Evolutionary conservation across 2,329 filamentous ascomycete species (phyloP).

Genomic region (Aspergillus brasiliensis): DNA sequence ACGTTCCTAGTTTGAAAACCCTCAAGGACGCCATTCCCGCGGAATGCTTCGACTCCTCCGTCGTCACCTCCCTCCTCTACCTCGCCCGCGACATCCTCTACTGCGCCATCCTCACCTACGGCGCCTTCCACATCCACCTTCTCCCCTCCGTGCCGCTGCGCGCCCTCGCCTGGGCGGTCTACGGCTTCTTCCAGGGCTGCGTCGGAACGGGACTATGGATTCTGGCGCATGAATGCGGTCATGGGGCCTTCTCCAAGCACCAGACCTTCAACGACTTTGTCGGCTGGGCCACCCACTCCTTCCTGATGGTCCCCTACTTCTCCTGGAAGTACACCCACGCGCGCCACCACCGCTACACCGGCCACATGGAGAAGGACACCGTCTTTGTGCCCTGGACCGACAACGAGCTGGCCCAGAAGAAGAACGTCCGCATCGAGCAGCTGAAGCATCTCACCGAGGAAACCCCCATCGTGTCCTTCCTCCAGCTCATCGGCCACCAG

Average conservation of each 20-base stretch:
- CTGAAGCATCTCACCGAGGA: conserved; percentile 59
- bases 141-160: conserved; percentile 51
- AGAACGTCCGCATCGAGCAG: conserved; percentile 53
- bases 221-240: conserved; percentile 70
- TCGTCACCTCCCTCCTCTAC: conserved; percentile 56
- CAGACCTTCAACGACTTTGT: conserved; percentile 60
- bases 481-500: conserved; percentile 63
- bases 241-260: conserved; percentile 66
- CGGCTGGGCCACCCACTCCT: conserved; percentile 67
- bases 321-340: conserved; percentile 72
- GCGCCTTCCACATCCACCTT: conserved; percentile 57
- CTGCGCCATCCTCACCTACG: conserved; percentile 52
- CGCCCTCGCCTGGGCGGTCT: conserved; percentile 56
- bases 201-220: conserved; percentile 71
- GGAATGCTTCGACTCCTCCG: conserved; percentile 63
- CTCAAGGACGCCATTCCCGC: conserved; percentile 57
- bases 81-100: conserved; percentile 59
- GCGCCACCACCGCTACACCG: conserved; percentile 69
- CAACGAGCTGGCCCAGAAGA: conserved; percentile 34
- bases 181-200: conserved; percentile 66
- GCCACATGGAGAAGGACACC: conserved; percentile 69
- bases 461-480: conserved; percentile 58
- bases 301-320: conserved; percentile 70
- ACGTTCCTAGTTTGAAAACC: conserved; percentile 19
- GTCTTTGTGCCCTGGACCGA: conserved; percentile 61